Base-by-base conservation (phyloP, 1,139 yeast genomes). In the Debaryomyces sp. region DNA sequence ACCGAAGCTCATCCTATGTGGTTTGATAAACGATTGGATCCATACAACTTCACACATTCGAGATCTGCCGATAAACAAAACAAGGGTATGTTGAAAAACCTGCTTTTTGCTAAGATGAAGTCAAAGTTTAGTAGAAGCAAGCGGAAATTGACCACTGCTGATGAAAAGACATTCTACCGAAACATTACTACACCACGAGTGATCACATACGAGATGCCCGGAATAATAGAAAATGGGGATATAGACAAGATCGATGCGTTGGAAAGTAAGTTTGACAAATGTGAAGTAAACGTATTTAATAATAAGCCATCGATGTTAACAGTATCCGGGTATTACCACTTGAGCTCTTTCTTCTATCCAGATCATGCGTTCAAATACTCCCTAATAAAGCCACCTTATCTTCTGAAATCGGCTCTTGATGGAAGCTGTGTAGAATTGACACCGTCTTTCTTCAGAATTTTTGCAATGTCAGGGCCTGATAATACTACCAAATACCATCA, bases 1-100 rank as follows among this genome's bases (percentile, higher is more conserved):
- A 92, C 98, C 0, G 98, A 92, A 61, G 98, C 95, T 0, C 98
- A 92, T 64, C 97, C 97, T 2, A 63, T 91, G 51, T 90, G 96
- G 96, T 75, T 78, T 49, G 59, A 63, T 35, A 60, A 63, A 68
- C 68, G 51, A 1, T 32, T 58, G 21, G 44, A 46, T 12, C 50
- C 48, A 3, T 22, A 30, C n/a, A 29, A 41, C n/a, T 18, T 41
- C 21, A 21, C 26, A 4, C 24, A n/a, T 15, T 15, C 12, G 1
- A 41, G 30, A n/a, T 17, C 29, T 7, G 21, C 30, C 6, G 27
- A 18, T 4, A 41, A 41, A 5, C 13, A 41, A 21, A 22, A 30
- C 10, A 18, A 30, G 3, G 17, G 8, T 2, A 13, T 10, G 5
- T 41, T 41, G n/a, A 41, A 41, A 22, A 41, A 30, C 27, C 43